phyloP scores from a whole-genome alignment of 306 rosid genomes.

The Bauhinia variegata region DNA sequence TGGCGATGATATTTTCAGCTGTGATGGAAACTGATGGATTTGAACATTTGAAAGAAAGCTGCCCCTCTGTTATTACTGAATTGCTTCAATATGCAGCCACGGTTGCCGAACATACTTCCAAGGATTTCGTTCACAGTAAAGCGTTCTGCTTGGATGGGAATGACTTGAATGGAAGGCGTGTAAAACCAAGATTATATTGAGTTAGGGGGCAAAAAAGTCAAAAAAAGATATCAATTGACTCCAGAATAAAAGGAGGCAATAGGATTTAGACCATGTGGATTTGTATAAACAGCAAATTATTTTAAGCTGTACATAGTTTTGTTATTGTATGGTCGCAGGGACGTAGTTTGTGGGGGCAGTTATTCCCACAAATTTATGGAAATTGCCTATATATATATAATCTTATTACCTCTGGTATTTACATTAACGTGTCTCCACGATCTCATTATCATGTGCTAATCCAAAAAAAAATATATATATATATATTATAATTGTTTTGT shows the following conservation, averaged over 20 bases:
- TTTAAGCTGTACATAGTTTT: neutral
- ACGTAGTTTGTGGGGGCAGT: too few species aligned
- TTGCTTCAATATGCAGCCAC: slow-evolving; percentile 58
- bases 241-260: slow-evolving; percentile 12
- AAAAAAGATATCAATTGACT: neutral
- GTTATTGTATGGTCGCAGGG: neutral
- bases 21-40: slow-evolving; percentile 93
- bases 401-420: too few species aligned
- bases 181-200: slow-evolving; percentile 69
- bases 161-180: slow-evolving; percentile 79
- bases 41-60: slow-evolving; percentile 73
- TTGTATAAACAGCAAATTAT: slow-evolving; percentile 25
- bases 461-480: too few species aligned
- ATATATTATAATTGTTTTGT: too few species aligned
- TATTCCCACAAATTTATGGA: too few species aligned
- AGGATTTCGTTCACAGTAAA: slow-evolving; percentile 42
- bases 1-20: slow-evolving; percentile 50
- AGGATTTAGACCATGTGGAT: slow-evolving; percentile 25
- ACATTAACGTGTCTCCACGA: too few species aligned
- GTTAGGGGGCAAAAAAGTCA: slow-evolving; percentile 8
- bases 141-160: slow-evolving; percentile 57
- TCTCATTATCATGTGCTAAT: too few species aligned
- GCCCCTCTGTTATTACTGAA: slow-evolving; percentile 71
- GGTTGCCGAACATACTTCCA: slow-evolving; percentile 52
- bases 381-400: too few species aligned